Evolutionary conservation across 1,284 basidiomycete genomes (phyloP), one percentile per base, ranked within the genome.

Genomic region (Sporisorium sorghi): DNA sequence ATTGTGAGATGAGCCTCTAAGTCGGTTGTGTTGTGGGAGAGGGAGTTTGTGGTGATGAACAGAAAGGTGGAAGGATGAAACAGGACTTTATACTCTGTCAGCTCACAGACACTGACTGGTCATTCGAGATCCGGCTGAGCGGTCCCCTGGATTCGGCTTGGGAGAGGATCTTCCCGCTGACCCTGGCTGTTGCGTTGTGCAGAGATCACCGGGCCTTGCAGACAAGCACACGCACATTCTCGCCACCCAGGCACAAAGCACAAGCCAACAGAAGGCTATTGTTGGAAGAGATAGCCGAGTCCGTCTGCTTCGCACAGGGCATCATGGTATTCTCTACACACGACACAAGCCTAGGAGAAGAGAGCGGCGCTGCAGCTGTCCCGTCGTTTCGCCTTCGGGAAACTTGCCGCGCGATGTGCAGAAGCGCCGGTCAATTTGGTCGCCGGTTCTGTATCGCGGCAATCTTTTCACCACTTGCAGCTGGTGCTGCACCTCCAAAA

Each of bases 351-450:
- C 11, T 9, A 40, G 9, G n/a, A n/a, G 37, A n/a, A 1, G 6
- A 33, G 6, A 9, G 32, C 10, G n/a, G n/a, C n/a, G n/a, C n/a
- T n/a, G n/a, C 8, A 35, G 33, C 33, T 37, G 35, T 37, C 35
- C 15, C 8, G 14, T 17, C 17, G 43, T 44, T 24, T 43, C 23
- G 12, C 11, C 6, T 15, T 47, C 46, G 46, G 46, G 46, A 47
- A 47, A 47, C 46, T 47, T 28, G 26, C n/a, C 12, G 9, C 28
- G 30, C 19, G 9, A 15, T 49, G 11, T 19, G 23, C 15, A 17
- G 32, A 24, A 52, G 54, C 43, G 58, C 66, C 66, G 60, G 66
- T 52, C 60, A 69, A 63, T 63, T 63, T 63, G 60, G 56, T 59
- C 53, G 39, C 66, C 66, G 66, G 51, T 30, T 55, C 28, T 8